Percentiles rank a stretch among this genome's conserved stretches.
phyloP scores from a whole-genome alignment of 768 basidiomycete species.

The Hericium erinaceus region DNA sequence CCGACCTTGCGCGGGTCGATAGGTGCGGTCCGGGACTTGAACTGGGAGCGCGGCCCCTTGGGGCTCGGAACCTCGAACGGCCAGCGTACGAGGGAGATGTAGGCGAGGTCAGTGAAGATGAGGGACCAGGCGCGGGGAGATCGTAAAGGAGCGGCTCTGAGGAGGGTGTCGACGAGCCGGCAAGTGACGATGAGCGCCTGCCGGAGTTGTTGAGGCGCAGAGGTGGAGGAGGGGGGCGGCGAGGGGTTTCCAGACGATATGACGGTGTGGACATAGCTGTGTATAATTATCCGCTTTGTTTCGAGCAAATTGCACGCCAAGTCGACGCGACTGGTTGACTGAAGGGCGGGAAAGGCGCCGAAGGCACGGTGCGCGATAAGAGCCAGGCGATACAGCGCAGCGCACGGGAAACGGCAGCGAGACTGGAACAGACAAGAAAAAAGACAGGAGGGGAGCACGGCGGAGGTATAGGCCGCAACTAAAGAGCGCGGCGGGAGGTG shows the following conservation, averaged over 20 bases:
- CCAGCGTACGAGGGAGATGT: slow-evolving; percentile 7
- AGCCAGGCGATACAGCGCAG: no score
- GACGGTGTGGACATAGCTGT: slow-evolving; percentile 10
- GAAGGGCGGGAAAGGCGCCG: not conserved
- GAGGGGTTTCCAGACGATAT: slow-evolving; percentile 10
- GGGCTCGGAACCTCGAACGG: slow-evolving; percentile 4
- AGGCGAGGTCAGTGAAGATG: slow-evolving; percentile 3
- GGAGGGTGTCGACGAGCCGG: slow-evolving; percentile 3
- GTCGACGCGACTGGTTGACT: not conserved
- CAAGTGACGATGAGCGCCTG: slow-evolving; percentile 7
- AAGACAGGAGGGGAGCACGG: not conserved
- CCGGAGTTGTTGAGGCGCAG: slow-evolving; percentile 7
- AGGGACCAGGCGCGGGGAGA: slow-evolving; percentile 7
- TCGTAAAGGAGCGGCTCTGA: slow-evolving; percentile 17
- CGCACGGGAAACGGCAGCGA: not conserved
- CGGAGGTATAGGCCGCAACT: slow-evolving; percentile 23
- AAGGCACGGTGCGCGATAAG: not conserved
- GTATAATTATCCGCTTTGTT: not conserved
- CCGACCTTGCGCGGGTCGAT: slow-evolving; percentile 50
- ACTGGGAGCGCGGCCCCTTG: slow-evolving; percentile 13
- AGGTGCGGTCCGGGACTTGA: slow-evolving; percentile 48
- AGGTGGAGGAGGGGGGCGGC: slow-evolving; percentile 15
- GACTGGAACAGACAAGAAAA: not conserved
- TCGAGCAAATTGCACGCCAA: not conserved
- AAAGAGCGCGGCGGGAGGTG: not conserved